Percentiles rank a stretch among this genome's conserved stretches.
These are phyloP conservation scores for Capsella bursapastoris DNA, from an alignment of 345 rosid genomes.

Conservation along the genomic window DNA sequence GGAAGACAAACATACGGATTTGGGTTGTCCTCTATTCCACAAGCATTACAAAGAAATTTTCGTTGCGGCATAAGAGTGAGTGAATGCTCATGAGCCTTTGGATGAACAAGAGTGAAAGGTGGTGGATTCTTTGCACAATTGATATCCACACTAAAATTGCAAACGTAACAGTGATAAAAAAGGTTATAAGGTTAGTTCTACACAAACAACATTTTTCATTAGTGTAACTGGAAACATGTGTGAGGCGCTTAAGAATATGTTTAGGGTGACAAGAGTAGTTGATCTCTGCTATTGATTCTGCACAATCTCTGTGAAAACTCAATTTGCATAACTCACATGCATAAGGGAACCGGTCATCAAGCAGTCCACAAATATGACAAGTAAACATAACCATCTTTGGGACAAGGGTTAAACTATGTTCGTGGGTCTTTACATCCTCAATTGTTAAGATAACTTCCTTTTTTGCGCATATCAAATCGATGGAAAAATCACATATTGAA, in stretches of 20 bases:
- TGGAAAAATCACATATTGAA: too few species aligned
- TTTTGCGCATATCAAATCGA: too few species aligned
- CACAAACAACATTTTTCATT: constrained; percentile 20
- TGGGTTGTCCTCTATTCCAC: constrained; percentile 25
- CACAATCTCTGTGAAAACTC: constrained; percentile 32
- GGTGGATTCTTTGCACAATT: constrained; percentile 28
- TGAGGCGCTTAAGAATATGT: constrained; percentile 25
- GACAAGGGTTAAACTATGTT: constrained; percentile 12
- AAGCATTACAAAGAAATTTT: constrained; percentile 15
- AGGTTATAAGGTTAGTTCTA: not conserved
- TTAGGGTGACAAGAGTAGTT: constrained; percentile 18
- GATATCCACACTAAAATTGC: constrained; percentile 18
- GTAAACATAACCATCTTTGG: constrained; percentile 17
- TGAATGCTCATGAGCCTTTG: constrained; percentile 23
- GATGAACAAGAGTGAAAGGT: not conserved
- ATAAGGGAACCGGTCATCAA: constrained; percentile 29
- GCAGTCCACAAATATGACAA: constrained; percentile 10
- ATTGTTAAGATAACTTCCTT: too few species aligned
- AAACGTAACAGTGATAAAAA: constrained; percentile 29
- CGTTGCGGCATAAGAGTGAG: constrained; percentile 26
- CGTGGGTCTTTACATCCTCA: not conserved
- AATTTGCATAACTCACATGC: constrained; percentile 20
- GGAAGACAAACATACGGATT: constrained; percentile 33
- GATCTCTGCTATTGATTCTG: constrained; percentile 16
- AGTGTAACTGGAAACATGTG: not conserved